These are phyloP conservation scores for Oenanthe javanica DNA, from an alignment of 140 eudicot species.

Conservation along the genomic window DNA sequence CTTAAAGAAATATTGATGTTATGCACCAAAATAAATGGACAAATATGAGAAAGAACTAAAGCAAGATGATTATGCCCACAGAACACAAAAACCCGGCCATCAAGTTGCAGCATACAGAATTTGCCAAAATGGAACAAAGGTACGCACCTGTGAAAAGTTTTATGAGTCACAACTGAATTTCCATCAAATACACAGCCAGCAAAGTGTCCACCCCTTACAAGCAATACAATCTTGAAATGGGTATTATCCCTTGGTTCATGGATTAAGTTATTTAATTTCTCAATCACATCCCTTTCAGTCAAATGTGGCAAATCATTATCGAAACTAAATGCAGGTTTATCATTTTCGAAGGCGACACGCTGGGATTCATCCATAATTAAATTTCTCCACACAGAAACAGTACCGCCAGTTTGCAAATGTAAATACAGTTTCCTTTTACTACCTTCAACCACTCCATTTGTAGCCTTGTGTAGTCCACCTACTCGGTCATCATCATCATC, in stretches of 20 bases:
- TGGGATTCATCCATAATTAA: slow-evolving; percentile 60
- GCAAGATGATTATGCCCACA: not conserved
- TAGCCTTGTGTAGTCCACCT: slow-evolving; percentile 23
- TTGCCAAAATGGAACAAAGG: not conserved
- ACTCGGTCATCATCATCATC: slow-evolving; percentile 64
- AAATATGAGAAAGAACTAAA: not conserved
- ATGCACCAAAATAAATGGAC: not conserved
- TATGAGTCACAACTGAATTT: slow-evolving; percentile 72
- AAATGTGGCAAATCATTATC: slow-evolving; percentile 29
- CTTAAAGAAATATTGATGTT: too few relatives aligned
- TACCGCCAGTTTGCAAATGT: slow-evolving; percentile 61
- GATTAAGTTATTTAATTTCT: slow-evolving; percentile 37
- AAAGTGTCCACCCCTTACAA: slow-evolving; percentile 90
- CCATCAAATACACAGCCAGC: slow-evolving; percentile 99
- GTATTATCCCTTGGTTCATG: slow-evolving; percentile 64
- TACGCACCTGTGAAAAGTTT: slow-evolving; percentile 82
- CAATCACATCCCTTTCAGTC: slow-evolving; percentile 53
- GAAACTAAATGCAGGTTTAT: slow-evolving; percentile 24
- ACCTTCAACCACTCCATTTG: slow-evolving; percentile 31
- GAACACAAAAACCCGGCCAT: not conserved
- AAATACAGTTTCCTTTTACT: slow-evolving; percentile 50
- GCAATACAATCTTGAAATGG: slow-evolving; percentile 72
- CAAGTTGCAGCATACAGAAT: not conserved
- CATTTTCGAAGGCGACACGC: slow-evolving; percentile 38
- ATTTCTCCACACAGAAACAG: slow-evolving; percentile 55